Conservation (phyloP, 768 basidiomycete species). For the Fomitopsis pulvina region DNA sequence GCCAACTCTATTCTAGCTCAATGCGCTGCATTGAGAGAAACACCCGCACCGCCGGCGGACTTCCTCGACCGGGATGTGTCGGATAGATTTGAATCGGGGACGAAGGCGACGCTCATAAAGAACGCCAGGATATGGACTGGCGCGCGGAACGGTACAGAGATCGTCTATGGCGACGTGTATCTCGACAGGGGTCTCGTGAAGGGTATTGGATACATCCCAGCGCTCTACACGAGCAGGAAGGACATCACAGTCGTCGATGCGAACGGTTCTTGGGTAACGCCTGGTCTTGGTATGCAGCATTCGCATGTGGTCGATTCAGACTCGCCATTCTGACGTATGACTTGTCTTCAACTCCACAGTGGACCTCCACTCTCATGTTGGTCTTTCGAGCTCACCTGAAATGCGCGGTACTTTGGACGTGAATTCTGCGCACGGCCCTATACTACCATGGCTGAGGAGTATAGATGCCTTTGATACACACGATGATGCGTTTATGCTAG, state of each 20-base stretch:
- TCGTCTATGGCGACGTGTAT: constrained; percentile 54
- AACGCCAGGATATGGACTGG: constrained; percentile 70
- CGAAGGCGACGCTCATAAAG: constrained; percentile 57
- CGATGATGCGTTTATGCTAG: constrained; percentile 65
- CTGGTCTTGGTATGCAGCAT: constrained; percentile 43
- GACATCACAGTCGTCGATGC: constrained; percentile 54
- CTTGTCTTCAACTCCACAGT: constrained; percentile 13
- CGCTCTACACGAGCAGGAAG: constrained; percentile 25
- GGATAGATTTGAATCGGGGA: constrained; percentile 63
- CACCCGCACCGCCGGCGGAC: constrained; percentile 24
- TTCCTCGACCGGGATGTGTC: constrained; percentile 32
- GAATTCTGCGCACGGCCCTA: constrained; percentile 61
- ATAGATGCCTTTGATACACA: constrained; percentile 86
- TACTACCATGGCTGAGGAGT: constrained; percentile 73
- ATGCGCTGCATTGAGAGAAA: constrained; percentile 24
- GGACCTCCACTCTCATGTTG: constrained; percentile 63
- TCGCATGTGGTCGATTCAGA: constrained; percentile 14
- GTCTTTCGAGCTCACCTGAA: constrained; percentile 56
- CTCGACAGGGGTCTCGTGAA: constrained; percentile 62
- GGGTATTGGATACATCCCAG: constrained; percentile 47
- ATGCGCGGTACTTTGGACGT: constrained; percentile 37
- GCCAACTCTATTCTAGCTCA: constrained; percentile 22
- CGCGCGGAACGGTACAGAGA: constrained; percentile 45
- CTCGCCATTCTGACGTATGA: constrained; percentile 3
- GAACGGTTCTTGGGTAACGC: constrained; percentile 59